Evolutionary conservation across 768 basidiomycete genomes (phyloP).

Genomic region (Hydnomerulius pinastri): DNA sequence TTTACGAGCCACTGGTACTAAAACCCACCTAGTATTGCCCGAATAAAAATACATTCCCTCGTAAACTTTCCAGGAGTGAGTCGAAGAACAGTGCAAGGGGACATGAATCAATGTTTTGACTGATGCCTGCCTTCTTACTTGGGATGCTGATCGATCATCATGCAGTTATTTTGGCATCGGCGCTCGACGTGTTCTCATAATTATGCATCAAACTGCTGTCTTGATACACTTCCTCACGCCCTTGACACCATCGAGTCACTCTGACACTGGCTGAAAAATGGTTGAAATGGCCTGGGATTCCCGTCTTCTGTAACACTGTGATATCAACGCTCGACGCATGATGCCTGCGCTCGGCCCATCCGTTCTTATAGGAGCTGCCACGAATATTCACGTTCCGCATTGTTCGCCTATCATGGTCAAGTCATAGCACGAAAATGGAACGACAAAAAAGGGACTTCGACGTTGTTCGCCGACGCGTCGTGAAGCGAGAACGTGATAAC

Average conservation of each 20-base stretch:
- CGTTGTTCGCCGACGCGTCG: neutral
- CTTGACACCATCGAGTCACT: neutral
- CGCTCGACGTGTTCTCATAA: neutral
- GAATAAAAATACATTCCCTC: constrained; percentile 10
- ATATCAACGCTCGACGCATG: too few species aligned
- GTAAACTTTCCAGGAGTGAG: neutral
- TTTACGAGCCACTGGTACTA: constrained; percentile 29
- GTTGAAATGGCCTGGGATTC: too few species aligned
- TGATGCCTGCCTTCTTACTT: too few species aligned
- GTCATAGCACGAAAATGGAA: neutral
- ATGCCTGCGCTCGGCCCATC: neutral
- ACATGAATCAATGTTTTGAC: too few species aligned
- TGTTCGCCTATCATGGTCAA: constrained; percentile 16
- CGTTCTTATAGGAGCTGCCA: neutral
- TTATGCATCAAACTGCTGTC: neutral
- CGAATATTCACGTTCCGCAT: constrained; percentile 22
- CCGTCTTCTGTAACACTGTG: neutral
- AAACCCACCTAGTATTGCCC: constrained; percentile 13
- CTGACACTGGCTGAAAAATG: neutral
- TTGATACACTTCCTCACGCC: neutral
- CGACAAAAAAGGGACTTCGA: constrained; percentile 1
- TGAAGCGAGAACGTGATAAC: neutral
- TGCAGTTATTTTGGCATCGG: neutral
- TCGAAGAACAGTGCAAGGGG: neutral
- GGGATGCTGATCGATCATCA: too few species aligned